A percentile compares a stretch with the other conserved stretches of the same genome.
Evolutionary conservation across 768 basidiomycete species (phyloP).

Genomic region (Piloderma croceum): DNA sequence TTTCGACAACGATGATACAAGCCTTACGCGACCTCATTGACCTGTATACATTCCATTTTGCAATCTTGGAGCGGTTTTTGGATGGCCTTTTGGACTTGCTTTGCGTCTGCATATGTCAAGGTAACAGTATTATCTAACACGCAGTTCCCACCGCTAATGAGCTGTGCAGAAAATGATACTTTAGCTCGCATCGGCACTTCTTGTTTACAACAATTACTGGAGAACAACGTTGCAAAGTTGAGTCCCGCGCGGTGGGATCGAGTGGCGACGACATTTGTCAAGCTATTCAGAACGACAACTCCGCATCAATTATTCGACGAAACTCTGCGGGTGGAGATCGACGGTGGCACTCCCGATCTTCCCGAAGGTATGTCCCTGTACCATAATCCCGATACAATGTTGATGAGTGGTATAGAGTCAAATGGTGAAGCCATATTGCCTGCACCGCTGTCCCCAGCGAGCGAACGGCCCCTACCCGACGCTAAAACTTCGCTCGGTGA

Average conservation of each 20-base stretch:
- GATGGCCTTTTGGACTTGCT: conserved; percentile 92
- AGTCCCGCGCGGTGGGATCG: conserved; percentile 84
- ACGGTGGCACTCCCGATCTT: conserved; percentile 48
- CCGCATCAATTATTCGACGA: conserved; percentile 97
- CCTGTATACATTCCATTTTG: conserved; percentile 93
- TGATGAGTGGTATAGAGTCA: conserved; percentile 43
- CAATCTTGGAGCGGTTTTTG: conserved; percentile 80
- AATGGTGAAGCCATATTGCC: conserved; percentile 70
- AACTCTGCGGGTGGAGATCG: conserved; percentile 78
- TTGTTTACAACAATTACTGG: conserved; percentile 92
- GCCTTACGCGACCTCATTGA: conserved; percentile 93
- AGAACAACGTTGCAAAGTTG: conserved; percentile 86
- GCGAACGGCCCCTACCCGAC: conserved; percentile 45
- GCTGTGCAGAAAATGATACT: conserved; percentile 87
- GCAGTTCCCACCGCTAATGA: no score
- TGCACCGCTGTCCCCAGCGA: conserved; percentile 80
- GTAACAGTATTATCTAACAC: conserved; percentile 45
- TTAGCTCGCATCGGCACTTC: conserved; percentile 96
- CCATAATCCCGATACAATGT: conserved; percentile 2
- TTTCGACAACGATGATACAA: conserved; percentile 98
- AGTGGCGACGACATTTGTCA: conserved; percentile 87
- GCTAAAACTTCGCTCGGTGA: conserved; percentile 55
- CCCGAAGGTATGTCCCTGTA: conserved; percentile 36
- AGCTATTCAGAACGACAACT: conserved; percentile 95
- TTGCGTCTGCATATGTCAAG: conserved; percentile 98